Evolutionary conservation across 345 rosid species (phyloP).

Genomic region (Hibiscus syriacus): DNA sequence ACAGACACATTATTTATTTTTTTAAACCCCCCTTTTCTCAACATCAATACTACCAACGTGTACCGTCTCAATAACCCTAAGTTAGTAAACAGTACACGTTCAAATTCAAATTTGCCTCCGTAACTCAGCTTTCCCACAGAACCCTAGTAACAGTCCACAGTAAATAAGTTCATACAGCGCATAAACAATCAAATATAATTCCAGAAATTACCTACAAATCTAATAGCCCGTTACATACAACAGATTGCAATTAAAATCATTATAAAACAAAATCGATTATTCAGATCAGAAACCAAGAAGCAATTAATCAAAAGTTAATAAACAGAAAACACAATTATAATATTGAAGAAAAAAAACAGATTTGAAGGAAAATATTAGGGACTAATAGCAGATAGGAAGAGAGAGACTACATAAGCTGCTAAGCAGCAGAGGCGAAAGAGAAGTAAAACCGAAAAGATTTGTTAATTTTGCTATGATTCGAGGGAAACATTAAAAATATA

Average conservation of each 20-base stretch:
- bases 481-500: neutral
- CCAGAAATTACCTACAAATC: neutral
- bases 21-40: too few relatives aligned
- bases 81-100: neutral
- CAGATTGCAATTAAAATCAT: neutral
- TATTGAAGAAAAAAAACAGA: neutral
- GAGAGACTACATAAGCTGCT: neutral
- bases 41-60: too few relatives aligned
- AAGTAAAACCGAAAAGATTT: neutral
- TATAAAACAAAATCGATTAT: too few relatives aligned
- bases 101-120: neutral
- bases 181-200: neutral
- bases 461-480: neutral
- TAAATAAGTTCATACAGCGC: neutral
- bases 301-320: neutral
- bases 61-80: too few relatives aligned
- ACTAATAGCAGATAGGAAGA: neutral
- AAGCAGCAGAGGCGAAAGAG: slow-evolving; percentile 1
- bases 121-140: neutral
- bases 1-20: too few relatives aligned
- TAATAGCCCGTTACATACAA: neutral
- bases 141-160: neutral
- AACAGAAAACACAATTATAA: neutral
- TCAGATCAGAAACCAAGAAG: neutral
- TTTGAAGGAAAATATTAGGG: neutral